A percentile compares a stretch with the other conserved stretches of the same genome.
Conservation (phyloP, 768 basidiomycete genomes). For the Leccinum variicolor region DNA sequence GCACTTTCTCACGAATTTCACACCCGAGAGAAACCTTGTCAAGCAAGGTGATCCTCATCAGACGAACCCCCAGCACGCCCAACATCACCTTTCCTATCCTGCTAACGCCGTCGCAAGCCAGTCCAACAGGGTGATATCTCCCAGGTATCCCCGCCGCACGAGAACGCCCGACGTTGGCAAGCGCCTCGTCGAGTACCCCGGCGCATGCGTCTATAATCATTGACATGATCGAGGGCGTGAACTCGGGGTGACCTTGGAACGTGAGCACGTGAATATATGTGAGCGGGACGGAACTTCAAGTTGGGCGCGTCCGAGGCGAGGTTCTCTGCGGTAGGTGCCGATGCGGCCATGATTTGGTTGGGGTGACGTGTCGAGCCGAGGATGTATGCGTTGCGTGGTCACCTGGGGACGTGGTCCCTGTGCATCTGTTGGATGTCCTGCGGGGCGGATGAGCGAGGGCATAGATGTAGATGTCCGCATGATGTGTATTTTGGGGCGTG, state of each 20-base stretch:
- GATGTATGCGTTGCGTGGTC: constrained; percentile 51
- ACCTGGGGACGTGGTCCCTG: constrained; percentile 74
- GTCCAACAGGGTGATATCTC: constrained; percentile 29
- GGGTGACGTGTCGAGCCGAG: constrained; percentile 62
- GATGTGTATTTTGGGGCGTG: too few relatives aligned
- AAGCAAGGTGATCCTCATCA: constrained; percentile 5
- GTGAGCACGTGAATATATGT: constrained; percentile 73
- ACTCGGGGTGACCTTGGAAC: constrained; percentile 93
- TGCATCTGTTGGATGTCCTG: constrained; percentile 50
- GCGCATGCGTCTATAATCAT: constrained; percentile 52
- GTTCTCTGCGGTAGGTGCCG: not conserved
- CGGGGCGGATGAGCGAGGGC: not conserved
- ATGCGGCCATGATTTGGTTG: constrained; percentile 72
- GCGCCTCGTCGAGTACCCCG: constrained; percentile 44
- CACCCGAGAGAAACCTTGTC: too few relatives aligned
- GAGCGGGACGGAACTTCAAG: too few relatives aligned
- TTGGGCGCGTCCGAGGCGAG: constrained; percentile 11
- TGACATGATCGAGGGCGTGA: constrained; percentile 56
- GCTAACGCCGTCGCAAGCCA: constrained; percentile 41
- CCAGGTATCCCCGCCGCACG: constrained; percentile 27
- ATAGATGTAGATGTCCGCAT: too few relatives aligned
- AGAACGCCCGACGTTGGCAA: constrained; percentile 40
- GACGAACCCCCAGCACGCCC: constrained; percentile 42
- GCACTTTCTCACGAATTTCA: too few relatives aligned
- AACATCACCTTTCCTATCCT: constrained; percentile 43